Base-by-base conservation (phyloP, 441 rosid genomes). In the Syzygium malaccense region DNA sequence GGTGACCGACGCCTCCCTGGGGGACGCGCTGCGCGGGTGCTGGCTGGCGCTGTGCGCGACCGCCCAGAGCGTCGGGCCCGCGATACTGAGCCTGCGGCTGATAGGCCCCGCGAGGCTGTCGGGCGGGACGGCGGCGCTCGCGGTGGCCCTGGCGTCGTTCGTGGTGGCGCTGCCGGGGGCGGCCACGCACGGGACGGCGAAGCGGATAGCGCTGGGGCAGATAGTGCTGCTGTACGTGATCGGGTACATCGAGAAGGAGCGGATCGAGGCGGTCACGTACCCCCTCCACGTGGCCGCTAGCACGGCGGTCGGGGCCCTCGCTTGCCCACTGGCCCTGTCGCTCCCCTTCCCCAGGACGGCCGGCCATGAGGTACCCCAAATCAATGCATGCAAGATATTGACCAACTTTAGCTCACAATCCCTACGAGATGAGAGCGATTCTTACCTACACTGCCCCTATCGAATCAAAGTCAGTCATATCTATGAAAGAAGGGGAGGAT, bases 31-130 rank as follows among this genome's bases (percentile, higher is more conserved):
- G 79, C 93, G 92, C 51, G 93, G 94, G 55, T 96, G 98, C 91
- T 97, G 98, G 99, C 90, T 96, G 60, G 94, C 95, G 4, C 90
- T 96, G 37, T 95, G 93, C 68, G 98, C 99, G 53, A 95, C 99
- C n/a, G 62, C 93, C 55, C 98, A 94, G 90, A 96, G 94, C 87
- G 86, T 94, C 23, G 96, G 95, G 14, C 99, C 98, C 0, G 96
- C 99, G 33, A 91, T 96, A 26, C 45, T 95, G 80, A 93, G 93
- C 92, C 90, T 96, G n/a, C 89, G 92, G 96, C 88, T 95, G 58
- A 95, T 96, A 51, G 95, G 96, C 49, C 98, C 99, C 4, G 92
- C 92, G 86, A 93, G 91, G 90, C 93, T 97, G 66, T 93, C 93
- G 1, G 88, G 85, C 17, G 92, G 45, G 86, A 94, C 95, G 49